phyloP scores from a whole-genome alignment of 176 grass and related monocot genomes.

The Metroxylon sagu region DNA sequence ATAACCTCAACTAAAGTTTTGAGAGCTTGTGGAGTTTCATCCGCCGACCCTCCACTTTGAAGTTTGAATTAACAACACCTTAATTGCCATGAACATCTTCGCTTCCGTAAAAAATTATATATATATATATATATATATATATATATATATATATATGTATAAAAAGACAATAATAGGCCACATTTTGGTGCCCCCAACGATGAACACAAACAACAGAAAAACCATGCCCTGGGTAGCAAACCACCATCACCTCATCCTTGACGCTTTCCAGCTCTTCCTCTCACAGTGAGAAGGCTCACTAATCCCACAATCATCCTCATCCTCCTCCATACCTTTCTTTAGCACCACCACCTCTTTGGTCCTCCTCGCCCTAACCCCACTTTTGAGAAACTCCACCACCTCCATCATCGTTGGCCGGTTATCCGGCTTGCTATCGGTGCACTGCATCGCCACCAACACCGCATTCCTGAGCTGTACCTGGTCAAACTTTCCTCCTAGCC shows the following conservation, averaged over 20 bases:
- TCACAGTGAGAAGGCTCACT: neutral
- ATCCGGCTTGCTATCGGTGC: conserved; percentile 30
- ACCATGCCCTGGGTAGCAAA: no score
- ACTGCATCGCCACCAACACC: conserved; percentile 41
- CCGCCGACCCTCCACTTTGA: no score
- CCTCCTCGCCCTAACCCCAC: conserved; percentile 15
- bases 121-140: no score
- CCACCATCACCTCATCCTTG: neutral
- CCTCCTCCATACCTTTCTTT: neutral
- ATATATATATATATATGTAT: no score
- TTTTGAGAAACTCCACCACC: conserved; percentile 50
- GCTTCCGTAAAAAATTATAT: no score
- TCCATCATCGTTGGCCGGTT: conserved; percentile 36
- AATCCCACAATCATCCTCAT: neutral
- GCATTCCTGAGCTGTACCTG: conserved; percentile 29
- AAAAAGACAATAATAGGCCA: no score
- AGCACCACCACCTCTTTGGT: conserved; percentile 32
- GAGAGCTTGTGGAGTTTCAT: no score
- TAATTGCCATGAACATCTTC: no score
- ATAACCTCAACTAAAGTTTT: no score
- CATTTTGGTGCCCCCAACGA: no score
- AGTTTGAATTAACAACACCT: no score
- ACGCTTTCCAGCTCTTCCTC: neutral
- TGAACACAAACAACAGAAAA: no score
- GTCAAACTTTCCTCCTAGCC: conserved; percentile 36